Conservation (phyloP, 78 protist genomes). For the Dictyostelium capitatum region DNA sequence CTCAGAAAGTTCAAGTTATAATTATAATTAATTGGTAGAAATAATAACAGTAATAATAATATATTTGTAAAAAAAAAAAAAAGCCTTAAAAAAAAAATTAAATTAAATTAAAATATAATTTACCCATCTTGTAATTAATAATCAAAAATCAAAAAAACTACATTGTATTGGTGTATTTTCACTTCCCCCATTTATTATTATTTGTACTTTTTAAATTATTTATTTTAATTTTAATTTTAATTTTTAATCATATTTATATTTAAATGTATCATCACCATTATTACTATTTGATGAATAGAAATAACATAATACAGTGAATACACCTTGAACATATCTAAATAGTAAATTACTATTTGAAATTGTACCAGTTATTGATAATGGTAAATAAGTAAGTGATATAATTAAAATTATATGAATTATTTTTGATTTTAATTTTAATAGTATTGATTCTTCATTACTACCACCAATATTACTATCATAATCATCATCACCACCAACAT, state of each 20-base stretch:
- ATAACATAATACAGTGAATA: conserved; percentile 3
- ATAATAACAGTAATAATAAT: background rate
- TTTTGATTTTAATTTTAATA: background rate
- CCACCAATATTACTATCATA: background rate
- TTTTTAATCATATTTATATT: conserved; percentile 10
- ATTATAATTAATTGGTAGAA: background rate
- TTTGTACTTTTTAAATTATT: background rate
- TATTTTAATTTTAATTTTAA: background rate
- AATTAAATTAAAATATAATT: background rate
- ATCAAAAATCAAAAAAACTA: background rate
- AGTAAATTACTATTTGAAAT: background rate
- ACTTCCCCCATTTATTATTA: background rate
- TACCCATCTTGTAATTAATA: background rate
- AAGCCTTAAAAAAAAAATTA: background rate
- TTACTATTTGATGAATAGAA: background rate
- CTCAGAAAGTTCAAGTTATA: background rate
- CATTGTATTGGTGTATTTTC: background rate
- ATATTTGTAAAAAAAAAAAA: background rate
- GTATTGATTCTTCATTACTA: background rate
- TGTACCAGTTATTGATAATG: background rate
- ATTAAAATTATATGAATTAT: background rate
- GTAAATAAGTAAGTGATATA: conserved; percentile 1
- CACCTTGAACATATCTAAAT: conserved; percentile 28
- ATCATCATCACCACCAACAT: background rate
- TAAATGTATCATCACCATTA: background rate